Evolutionary conservation across 352 stramenopile genomes (phyloP).

Genomic region (Bremia lactucae): DNA sequence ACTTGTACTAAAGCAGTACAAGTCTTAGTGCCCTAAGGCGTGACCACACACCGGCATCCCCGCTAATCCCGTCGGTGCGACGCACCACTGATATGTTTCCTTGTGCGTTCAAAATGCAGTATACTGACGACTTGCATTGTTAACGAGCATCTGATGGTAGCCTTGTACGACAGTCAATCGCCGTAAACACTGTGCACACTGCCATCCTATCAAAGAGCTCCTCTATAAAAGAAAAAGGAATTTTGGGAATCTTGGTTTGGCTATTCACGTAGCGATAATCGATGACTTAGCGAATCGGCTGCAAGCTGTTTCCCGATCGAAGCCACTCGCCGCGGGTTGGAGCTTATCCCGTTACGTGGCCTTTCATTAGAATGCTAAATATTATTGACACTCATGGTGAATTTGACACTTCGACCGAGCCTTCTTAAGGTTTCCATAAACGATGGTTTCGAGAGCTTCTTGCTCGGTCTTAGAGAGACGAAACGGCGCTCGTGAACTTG

Average conservation of each 20-base stretch:
- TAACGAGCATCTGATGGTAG: neutral
- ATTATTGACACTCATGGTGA: neutral
- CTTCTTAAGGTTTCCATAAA: neutral
- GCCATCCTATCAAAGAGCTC: neutral
- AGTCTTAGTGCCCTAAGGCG: too few species aligned
- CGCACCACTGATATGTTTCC: too few species aligned
- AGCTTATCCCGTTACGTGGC: neutral
- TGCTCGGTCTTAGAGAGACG: neutral
- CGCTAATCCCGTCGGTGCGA: neutral
- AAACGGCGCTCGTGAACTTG: neutral
- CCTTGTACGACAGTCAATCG: neutral
- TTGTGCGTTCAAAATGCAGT: neutral
- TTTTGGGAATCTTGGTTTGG: neutral
- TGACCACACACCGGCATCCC: neutral
- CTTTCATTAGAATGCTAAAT: neutral
- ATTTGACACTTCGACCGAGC: neutral
- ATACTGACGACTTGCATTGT: neutral
- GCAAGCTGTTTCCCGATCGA: neutral
- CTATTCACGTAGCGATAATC: neutral
- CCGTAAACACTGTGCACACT: neutral
- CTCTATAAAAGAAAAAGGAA: neutral
- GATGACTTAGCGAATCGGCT: neutral
- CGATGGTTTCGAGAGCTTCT: neutral
- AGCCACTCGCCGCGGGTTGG: neutral
- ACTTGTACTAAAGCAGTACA: too few species aligned